Base-by-base conservation (phyloP, 352 stramenopile species). In the Phytophthora ramorum region DNA sequence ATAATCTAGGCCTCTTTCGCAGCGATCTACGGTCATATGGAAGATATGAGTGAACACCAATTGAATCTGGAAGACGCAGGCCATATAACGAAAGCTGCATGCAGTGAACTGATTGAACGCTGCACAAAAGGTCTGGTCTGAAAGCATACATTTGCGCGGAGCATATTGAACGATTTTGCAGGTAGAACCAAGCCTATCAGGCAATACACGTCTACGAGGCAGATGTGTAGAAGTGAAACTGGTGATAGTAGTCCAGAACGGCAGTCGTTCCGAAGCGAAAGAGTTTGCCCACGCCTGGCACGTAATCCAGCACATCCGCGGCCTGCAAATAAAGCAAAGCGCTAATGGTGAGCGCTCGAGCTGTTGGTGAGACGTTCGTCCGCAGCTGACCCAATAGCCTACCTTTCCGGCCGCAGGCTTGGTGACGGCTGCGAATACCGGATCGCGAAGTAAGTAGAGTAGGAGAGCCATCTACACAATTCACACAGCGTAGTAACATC, bases 181-280 rank as follows among this genome's bases (percentile, higher is more conserved):
- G 10, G 50, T 44, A 14, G 35, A 19, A 55, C 19, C 38, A 26
- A 28, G 38, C 48, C 49, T 37, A 45, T 46, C 22, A 43, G 28
- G 20, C 38, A 54, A 66, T 8, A 59, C 7, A 51, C 9, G 56
- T 63, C 68, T 95, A 96, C 70, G 87, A 96, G 12, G 81, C 87
- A 43, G 87, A 93, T 26, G 83, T 94, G 79, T 96, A 96, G 62
- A 96, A 96, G 73, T 96, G 74, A 66, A 89, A 92, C 51, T 91
- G 85, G 77, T 94, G 84, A 73, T 94, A 94, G 78, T 96, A 94
- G 62, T 90, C 77, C 62, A 94, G 50, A 30, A 93, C 66, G 4
- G 79, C 83, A n/a, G 78, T 82, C 32, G 79, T 78, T 61, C 79
- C 79, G 44, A 93, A 82, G 34, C 85, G 87, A 56, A 93, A 81